These are phyloP conservation scores for Termitomyces sp. DNA, from an alignment of 768 basidiomycete species.

Conservation along the genomic window DNA sequence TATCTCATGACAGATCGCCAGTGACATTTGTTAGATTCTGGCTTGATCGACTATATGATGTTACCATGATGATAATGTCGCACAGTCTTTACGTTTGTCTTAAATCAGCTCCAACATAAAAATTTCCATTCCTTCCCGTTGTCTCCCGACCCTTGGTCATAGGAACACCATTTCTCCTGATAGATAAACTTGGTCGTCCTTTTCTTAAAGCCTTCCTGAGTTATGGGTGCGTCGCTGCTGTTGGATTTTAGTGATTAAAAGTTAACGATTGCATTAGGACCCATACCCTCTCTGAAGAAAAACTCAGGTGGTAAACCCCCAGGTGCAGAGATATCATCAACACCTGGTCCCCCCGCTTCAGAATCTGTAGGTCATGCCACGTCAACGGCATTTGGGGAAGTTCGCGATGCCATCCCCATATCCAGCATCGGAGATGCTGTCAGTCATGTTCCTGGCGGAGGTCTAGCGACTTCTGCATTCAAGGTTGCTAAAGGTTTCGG, in stretches of 20 bases:
- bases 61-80: background rate
- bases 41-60: background rate
- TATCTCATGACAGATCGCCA: too few relatives aligned
- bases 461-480: constrained; percentile 1
- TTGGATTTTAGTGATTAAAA: background rate
- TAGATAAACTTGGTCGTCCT: background rate
- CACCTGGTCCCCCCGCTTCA: background rate
- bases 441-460: background rate
- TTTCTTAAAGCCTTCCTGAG: background rate
- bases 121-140: background rate
- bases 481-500: constrained; percentile 6
- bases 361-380: background rate
- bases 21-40: too few relatives aligned
- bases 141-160: background rate
- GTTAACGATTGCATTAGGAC: background rate
- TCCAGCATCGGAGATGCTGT: background rate
- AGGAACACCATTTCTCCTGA: background rate
- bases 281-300: background rate
- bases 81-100: background rate
- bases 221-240: background rate
- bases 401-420: background rate
- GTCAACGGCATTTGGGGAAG: background rate
- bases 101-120: background rate
- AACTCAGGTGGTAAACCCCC: background rate
- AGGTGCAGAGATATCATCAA: background rate